Conservation (phyloP, 768 basidiomycete species). For the Rhizopogon salebrosus region DNA sequence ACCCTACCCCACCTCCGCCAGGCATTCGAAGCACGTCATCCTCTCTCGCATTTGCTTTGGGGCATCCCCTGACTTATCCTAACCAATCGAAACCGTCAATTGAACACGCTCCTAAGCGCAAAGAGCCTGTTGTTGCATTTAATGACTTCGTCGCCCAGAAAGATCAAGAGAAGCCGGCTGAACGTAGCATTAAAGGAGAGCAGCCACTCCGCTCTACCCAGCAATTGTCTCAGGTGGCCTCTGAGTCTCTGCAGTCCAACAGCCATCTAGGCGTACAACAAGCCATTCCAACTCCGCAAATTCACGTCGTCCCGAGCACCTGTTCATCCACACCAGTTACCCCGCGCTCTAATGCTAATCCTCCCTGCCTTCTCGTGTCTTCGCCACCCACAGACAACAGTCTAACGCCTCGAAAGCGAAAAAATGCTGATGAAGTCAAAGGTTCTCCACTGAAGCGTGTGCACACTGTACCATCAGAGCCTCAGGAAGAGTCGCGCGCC, state of each 20-base stretch:
- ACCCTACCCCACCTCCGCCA: slow-evolving; percentile 69
- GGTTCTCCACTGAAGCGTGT: slow-evolving; percentile 64
- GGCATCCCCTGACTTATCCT: slow-evolving; percentile 31
- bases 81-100: slow-evolving; percentile 5
- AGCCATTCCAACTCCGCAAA: not conserved
- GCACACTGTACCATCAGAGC: slow-evolving; percentile 15
- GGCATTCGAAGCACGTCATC: slow-evolving; percentile 63
- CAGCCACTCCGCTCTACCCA: slow-evolving; percentile 17
- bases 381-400: slow-evolving; percentile 8
- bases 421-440: slow-evolving; percentile 50
- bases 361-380: slow-evolving; percentile 56
- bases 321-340: slow-evolving; percentile 20
- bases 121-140: slow-evolving; percentile 63
- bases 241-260: slow-evolving; percentile 11
- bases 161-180: slow-evolving; percentile 32
- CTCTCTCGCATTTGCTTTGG: slow-evolving; percentile 72
- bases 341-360: slow-evolving; percentile 15
- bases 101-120: slow-evolving; percentile 37
- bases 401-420: slow-evolving; percentile 68
- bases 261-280: not conserved
- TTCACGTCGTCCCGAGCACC: not conserved
- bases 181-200: slow-evolving; percentile 11
- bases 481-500: not conserved
- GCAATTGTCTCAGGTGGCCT: slow-evolving; percentile 1
- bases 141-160: slow-evolving; percentile 60